phyloP scores from a whole-genome alignment of 805 yeast genomes.

The Nakazawaea ernobii region DNA sequence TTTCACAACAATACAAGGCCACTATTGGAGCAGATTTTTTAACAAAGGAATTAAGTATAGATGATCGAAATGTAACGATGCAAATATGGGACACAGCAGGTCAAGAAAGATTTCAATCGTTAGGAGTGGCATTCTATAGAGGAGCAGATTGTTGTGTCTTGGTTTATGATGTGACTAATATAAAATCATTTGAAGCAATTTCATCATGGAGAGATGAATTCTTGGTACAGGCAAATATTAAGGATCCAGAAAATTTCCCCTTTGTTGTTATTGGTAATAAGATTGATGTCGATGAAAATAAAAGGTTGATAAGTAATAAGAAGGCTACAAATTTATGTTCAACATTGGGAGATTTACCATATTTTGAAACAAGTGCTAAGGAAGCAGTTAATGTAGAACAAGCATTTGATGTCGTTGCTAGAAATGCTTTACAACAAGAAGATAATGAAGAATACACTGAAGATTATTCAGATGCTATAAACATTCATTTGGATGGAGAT shows the following conservation, averaged over 20 bases:
- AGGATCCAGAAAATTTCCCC: slow-evolving; percentile 93
- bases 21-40: slow-evolving; percentile 97
- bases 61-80: slow-evolving; percentile 74
- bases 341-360: slow-evolving; percentile 67
- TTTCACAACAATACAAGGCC: slow-evolving; percentile 93
- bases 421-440: slow-evolving; percentile 94
- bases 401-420: slow-evolving; percentile 93
- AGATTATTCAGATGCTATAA: slow-evolving; percentile 94
- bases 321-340: slow-evolving; percentile 38
- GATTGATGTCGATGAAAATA: slow-evolving; percentile 88
- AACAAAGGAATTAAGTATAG: slow-evolving; percentile 84
- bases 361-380: slow-evolving; percentile 97
- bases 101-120: slow-evolving; percentile 93
- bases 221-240: slow-evolving; percentile 85
- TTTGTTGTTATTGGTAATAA: slow-evolving; percentile 94
- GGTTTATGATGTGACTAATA: slow-evolving; percentile 93
- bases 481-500: slow-evolving; percentile 87
- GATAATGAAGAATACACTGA: slow-evolving; percentile 87
- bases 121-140: slow-evolving; percentile 95
- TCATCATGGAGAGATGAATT: slow-evolving; percentile 95
- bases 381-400: slow-evolving; percentile 92
- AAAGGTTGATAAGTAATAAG: slow-evolving; percentile 61
- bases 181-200: slow-evolving; percentile 84
- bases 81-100: slow-evolving; percentile 99
- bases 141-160: slow-evolving; percentile 98